Evolutionary conservation across 345 rosid species (phyloP).

Genomic region (Euphorbia lathyris): DNA sequence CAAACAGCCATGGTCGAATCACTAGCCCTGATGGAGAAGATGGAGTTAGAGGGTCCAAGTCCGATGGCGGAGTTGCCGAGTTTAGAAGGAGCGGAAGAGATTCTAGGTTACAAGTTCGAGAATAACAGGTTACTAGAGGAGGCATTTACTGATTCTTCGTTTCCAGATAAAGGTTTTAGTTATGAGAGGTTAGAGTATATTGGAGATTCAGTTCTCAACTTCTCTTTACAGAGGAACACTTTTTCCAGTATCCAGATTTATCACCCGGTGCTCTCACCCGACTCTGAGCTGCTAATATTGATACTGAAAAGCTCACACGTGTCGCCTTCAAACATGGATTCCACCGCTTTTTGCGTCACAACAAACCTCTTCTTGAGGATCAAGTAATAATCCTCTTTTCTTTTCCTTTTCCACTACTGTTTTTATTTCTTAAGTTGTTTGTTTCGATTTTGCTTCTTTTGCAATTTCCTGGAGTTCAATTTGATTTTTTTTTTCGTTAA

Average conservation of each 20-base stretch:
- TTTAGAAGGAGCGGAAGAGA: slow-evolving; percentile 40
- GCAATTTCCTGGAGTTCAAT: too few species aligned
- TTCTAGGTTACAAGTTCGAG: slow-evolving; percentile 43
- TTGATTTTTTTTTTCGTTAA: too few species aligned
- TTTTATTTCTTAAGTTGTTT: not conserved
- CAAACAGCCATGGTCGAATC: too few species aligned
- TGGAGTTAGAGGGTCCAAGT: not conserved
- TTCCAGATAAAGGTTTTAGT: slow-evolving; percentile 16
- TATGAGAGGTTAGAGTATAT: slow-evolving; percentile 52
- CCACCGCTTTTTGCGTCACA: slow-evolving; percentile 51
- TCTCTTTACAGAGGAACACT: slow-evolving; percentile 37
- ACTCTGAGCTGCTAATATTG: slow-evolving; percentile 62
- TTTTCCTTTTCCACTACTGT: not conserved
- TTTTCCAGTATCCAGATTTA: slow-evolving; percentile 34
- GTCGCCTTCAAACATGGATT: slow-evolving; percentile 50
- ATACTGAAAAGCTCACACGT: slow-evolving; percentile 65
- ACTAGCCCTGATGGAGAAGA: too few species aligned
- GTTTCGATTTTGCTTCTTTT: too few species aligned
- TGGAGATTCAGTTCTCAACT: slow-evolving; percentile 53
- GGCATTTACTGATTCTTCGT: slow-evolving; percentile 54
- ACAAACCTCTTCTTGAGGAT: slow-evolving; percentile 47
- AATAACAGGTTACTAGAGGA: slow-evolving; percentile 40
- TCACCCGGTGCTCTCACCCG: slow-evolving; percentile 51
- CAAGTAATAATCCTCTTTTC: slow-evolving; percentile 40
- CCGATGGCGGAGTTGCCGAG: slow-evolving; percentile 7